A percentile compares a stretch with the other conserved stretches of the same genome.
phyloP scores from a whole-genome alignment of 2,329 filamentous ascomycete genomes.

The Sclerotinia glacialis region DNA sequence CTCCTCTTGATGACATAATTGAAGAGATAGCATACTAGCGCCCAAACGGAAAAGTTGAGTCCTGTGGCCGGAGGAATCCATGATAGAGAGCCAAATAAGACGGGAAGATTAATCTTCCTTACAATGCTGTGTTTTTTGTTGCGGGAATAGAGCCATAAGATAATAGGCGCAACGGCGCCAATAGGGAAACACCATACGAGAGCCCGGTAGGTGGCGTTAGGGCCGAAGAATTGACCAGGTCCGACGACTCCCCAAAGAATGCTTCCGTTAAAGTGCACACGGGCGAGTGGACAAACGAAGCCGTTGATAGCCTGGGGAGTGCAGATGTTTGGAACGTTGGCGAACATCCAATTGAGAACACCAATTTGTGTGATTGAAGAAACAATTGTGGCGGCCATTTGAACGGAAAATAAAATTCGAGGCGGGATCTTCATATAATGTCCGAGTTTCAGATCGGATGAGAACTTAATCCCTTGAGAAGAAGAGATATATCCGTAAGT shows the following conservation, averaged over 20 bases:
- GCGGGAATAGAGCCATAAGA: slow-evolving; percentile 69
- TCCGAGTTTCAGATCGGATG: slow-evolving; percentile 80
- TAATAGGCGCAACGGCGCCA: slow-evolving; percentile 70
- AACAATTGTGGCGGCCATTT: slow-evolving; percentile 71
- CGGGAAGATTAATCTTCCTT: slow-evolving; percentile 76
- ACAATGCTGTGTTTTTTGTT: slow-evolving; percentile 60
- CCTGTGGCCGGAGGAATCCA: slow-evolving; percentile 88
- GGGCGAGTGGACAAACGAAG: slow-evolving; percentile 82
- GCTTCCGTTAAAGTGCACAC: slow-evolving; percentile 86
- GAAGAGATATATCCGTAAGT: slow-evolving; percentile 89
- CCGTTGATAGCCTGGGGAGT: slow-evolving; percentile 77
- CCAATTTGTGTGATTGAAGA: slow-evolving; percentile 78
- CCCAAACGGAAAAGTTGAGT: slow-evolving; percentile 87
- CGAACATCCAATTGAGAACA: slow-evolving; percentile 89
- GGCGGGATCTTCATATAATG: slow-evolving; percentile 88
- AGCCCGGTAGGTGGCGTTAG: slow-evolving; percentile 67
- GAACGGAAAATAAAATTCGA: slow-evolving; percentile 73
- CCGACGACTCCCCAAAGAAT: slow-evolving; percentile 90
- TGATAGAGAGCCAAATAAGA: slow-evolving; percentile 76
- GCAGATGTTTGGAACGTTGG: slow-evolving; percentile 72
- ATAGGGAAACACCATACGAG: slow-evolving; percentile 80
- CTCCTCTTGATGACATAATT: slow-evolving; percentile 71
- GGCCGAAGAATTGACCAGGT: slow-evolving; percentile 77
- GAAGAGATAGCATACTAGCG: slow-evolving; percentile 79
- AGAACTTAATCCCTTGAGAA: slow-evolving; percentile 85